Conservation (phyloP, 2,329 filamentous ascomycete genomes). For the Botrytis deweyae region DNA sequence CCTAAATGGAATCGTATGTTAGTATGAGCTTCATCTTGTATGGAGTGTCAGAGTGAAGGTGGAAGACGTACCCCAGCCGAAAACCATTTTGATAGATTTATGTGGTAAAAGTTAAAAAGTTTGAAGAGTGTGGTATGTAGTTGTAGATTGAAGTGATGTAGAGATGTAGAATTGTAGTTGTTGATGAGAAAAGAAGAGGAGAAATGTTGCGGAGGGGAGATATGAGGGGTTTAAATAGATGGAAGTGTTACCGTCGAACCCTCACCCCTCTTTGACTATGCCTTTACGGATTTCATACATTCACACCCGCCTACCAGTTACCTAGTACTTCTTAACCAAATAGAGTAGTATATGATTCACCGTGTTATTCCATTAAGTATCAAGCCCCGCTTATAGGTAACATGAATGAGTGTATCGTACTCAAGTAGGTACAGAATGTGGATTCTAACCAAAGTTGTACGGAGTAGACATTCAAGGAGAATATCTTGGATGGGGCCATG, state of each 20-base stretch:
- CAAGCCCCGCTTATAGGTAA: not conserved
- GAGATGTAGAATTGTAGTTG: not conserved
- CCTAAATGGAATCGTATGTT: slow-evolving; percentile 36
- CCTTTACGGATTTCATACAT: not conserved
- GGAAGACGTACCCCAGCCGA: slow-evolving; percentile 33
- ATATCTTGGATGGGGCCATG: not conserved
- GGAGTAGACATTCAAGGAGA: too few relatives aligned
- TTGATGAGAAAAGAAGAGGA: not conserved
- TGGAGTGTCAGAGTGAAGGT: not conserved
- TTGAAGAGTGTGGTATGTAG: not conserved
- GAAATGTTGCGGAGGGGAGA: not conserved
- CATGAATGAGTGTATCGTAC: not conserved
- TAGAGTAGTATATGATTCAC: not conserved
- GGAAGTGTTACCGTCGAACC: not conserved
- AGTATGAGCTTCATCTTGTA: not conserved
- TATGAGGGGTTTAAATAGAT: slow-evolving; percentile 23
- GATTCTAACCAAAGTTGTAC: not conserved
- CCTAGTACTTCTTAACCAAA: not conserved
- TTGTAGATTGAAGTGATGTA: slow-evolving; percentile 10
- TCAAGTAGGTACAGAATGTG: not conserved
- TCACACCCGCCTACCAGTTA: not conserved
- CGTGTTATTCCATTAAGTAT: not conserved
- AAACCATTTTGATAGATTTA: slow-evolving; percentile 34
- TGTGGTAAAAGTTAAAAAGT: slow-evolving; percentile 11
- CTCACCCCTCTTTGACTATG: not conserved